phyloP scores from a whole-genome alignment of 2,329 filamentous ascomycete genomes.

The Penicillium sp. region DNA sequence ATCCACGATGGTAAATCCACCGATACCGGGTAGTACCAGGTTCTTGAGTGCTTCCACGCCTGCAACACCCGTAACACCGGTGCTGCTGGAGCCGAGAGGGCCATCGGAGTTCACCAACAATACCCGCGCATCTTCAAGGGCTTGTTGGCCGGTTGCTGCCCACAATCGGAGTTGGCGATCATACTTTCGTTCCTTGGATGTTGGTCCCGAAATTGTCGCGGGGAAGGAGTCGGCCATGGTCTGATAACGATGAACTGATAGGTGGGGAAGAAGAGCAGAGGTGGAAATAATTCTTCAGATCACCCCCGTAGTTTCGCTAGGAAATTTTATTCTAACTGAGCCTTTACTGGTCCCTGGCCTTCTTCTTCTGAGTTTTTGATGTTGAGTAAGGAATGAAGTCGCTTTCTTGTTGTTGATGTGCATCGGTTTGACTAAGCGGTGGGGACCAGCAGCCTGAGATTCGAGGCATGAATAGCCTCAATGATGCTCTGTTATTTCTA shows the following conservation, averaged over 20 bases:
- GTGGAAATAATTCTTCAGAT: neutral
- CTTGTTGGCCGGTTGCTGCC: constrained; percentile 88
- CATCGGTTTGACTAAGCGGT: constrained; percentile 3
- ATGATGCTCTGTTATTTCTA: neutral
- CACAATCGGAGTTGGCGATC: constrained; percentile 93
- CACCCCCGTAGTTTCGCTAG: neutral
- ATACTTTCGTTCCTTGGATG: constrained; percentile 74
- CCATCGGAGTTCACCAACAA: constrained; percentile 75
- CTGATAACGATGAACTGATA: neutral
- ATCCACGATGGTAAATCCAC: constrained; percentile 88
- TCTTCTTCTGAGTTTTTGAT: neutral
- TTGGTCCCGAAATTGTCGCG: constrained; percentile 46
- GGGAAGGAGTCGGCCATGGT: constrained; percentile 40
- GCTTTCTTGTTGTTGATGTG: neutral
- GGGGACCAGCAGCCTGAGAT: neutral
- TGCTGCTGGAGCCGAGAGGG: constrained; percentile 34
- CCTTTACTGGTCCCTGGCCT: neutral
- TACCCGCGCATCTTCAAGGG: constrained; percentile 88
- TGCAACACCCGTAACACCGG: constrained; percentile 71
- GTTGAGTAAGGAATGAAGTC: neutral
- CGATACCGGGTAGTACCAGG: constrained; percentile 89
- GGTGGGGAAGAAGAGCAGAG: neutral
- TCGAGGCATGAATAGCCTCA: neutral
- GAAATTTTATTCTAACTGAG: neutral
- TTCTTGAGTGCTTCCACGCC: constrained; percentile 95